A percentile compares a stretch with the other conserved stretches of the same genome.
These are phyloP conservation scores for Xerocomellus intermedius DNA, from an alignment of 768 basidiomycete species.

Conservation along the genomic window DNA sequence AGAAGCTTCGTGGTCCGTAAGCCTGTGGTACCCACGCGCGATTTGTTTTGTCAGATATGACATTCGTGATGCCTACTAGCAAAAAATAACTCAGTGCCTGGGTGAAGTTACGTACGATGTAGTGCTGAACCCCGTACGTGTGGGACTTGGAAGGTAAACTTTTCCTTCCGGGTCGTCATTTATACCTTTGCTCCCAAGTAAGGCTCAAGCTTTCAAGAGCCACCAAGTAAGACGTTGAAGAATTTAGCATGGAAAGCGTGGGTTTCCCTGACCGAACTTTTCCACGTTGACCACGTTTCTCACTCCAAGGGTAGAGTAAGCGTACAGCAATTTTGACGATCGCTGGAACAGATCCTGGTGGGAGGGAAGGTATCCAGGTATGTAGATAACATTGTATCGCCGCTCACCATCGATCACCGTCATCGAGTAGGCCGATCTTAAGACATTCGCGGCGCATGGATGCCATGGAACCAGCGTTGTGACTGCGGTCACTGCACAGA, in stretches of 20 bases:
- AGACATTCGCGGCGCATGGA: conserved; percentile 1
- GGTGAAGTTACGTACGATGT: too few relatives aligned
- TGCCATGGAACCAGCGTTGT: conserved; percentile 8
- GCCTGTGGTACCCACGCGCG: too few relatives aligned
- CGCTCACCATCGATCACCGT: background rate
- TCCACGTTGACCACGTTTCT: background rate
- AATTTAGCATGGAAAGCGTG: background rate
- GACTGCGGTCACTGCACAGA: conserved; percentile 3
- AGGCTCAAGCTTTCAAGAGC: background rate
- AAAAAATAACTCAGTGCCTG: too few relatives aligned
- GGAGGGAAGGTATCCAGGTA: conserved; percentile 2
- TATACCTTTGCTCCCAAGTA: background rate
- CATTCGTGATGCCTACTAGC: too few relatives aligned
- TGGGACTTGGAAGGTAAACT: background rate
- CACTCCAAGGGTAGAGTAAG: background rate
- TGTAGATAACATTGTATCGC: background rate
- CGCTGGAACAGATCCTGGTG: background rate
- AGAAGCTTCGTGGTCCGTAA: too few relatives aligned
- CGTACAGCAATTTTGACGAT: background rate
- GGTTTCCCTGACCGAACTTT: background rate
- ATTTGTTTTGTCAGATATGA: too few relatives aligned
- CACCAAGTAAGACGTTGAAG: too few relatives aligned
- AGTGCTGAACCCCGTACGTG: too few relatives aligned
- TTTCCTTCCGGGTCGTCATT: background rate
- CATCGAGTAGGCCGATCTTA: background rate